Percentiles rank a stretch among this genome's conserved stretches.
These are phyloP conservation scores for Anethum foeniculum DNA, from an alignment of 140 eudicot genomes.

Conservation along the genomic window DNA sequence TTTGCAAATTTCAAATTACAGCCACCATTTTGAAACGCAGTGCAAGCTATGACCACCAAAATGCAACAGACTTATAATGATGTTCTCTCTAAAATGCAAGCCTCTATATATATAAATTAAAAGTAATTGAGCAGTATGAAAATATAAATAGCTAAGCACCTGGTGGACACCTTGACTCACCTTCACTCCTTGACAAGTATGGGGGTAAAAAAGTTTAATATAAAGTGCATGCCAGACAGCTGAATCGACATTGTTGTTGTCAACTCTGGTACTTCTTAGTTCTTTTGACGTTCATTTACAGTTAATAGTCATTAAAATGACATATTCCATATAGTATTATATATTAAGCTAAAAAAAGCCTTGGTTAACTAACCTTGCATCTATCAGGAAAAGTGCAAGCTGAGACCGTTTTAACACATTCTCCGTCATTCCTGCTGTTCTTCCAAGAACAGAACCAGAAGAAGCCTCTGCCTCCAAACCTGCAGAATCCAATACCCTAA, in stretches of 20 bases:
- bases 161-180: neutral
- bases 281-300: neutral
- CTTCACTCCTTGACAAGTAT: neutral
- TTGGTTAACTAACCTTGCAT: slow-evolving; percentile 56
- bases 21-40: no score
- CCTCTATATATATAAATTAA: no score
- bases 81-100: no score
- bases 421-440: slow-evolving; percentile 93
- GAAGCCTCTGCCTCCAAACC: slow-evolving; percentile 95
- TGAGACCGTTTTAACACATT: slow-evolving; percentile 60
- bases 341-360: neutral
- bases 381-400: slow-evolving; percentile 61
- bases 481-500: slow-evolving; percentile 89
- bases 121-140: neutral
- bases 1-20: no score
- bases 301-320: neutral
- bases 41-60: no score
- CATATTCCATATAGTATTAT: neutral
- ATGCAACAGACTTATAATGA: no score
- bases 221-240: neutral
- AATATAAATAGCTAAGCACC: neutral
- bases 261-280: neutral
- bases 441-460: slow-evolving; percentile 87
- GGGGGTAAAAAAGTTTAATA: neutral
- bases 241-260: neutral